A percentile compares a stretch with the other conserved stretches of the same genome.
These are phyloP conservation scores for Stipa capillata DNA, from an alignment of 176 grass and related monocot genomes.

Conservation along the genomic window DNA sequence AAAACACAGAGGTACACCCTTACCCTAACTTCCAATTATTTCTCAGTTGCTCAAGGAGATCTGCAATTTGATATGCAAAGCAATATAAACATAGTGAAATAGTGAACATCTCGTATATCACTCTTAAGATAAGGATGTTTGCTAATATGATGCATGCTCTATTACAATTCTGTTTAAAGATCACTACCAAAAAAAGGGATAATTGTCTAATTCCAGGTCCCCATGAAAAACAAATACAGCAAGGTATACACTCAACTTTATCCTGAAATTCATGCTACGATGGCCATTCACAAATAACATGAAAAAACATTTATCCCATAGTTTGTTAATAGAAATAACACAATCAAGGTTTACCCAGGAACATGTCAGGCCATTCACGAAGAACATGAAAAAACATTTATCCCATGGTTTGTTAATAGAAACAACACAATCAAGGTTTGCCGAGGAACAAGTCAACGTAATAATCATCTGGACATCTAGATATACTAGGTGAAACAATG, in stretches of 20 bases:
- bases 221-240: not conserved
- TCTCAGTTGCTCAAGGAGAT: not conserved
- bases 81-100: not conserved
- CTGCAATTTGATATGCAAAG: not conserved
- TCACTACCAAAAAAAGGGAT: not conserved
- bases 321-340: not conserved
- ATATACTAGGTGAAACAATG: not conserved
- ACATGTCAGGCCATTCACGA: conserved; percentile 9
- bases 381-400: not conserved
- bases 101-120: conserved; percentile 1
- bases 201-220: not conserved
- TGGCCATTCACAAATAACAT: not conserved
- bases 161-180: not conserved
- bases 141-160: not conserved
- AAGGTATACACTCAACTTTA: not conserved
- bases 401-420: not conserved
- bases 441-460: not conserved
- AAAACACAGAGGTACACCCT: not conserved
- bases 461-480: not conserved
- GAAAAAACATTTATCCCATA: not conserved
- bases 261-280: not conserved
- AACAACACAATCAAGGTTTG: not conserved
- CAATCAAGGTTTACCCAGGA: not conserved
- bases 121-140: not conserved
- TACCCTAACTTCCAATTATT: not conserved